Percentiles rank a stretch among this genome's conserved stretches.
Conservation (phyloP, 2,329 filamentous ascomycete species). For the Cytospora piceae region DNA sequence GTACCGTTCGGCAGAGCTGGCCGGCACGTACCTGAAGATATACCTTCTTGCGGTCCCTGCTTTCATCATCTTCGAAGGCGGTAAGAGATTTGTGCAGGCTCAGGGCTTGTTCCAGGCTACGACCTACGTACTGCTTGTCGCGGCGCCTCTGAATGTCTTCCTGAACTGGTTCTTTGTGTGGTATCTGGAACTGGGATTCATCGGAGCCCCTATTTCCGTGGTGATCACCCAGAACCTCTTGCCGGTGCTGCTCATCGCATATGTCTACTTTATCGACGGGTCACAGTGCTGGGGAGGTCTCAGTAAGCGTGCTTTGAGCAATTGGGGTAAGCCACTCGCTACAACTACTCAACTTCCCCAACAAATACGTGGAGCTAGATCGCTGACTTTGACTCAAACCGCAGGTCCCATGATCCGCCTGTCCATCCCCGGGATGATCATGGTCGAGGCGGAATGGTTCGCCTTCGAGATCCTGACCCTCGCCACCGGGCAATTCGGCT, state of each 20-base stretch:
- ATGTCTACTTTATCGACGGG: conserved; percentile 73
- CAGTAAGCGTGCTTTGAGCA: conserved; percentile 67
- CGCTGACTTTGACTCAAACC: not conserved
- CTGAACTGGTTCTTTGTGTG: conserved; percentile 82
- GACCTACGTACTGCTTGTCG: conserved; percentile 75
- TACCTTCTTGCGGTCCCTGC: conserved; percentile 73
- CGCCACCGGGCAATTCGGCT: conserved; percentile 77
- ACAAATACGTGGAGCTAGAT: conserved; percentile 9
- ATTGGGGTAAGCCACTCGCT: conserved; percentile 69
- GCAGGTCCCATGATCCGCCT: conserved; percentile 77
- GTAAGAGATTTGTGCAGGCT: conserved; percentile 80
- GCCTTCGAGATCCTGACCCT: conserved; percentile 91
- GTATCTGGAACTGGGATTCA: conserved; percentile 68
- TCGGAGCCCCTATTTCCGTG: conserved; percentile 79
- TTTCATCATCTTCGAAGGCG: conserved; percentile 75
- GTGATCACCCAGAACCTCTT: conserved; percentile 76
- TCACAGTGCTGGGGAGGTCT: conserved; percentile 82
- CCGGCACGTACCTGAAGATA: conserved; percentile 74
- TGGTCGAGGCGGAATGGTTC: conserved; percentile 92
- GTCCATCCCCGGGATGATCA: conserved; percentile 85
- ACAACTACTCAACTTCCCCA: not conserved
- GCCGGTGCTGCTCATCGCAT: conserved; percentile 71
- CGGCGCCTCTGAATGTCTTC: conserved; percentile 75
- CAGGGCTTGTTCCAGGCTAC: conserved; percentile 82
- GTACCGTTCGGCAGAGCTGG: conserved; percentile 68